A percentile compares a stretch with the other conserved stretches of the same genome.
These are phyloP conservation scores for Debaryomyces nepalensis DNA, from an alignment of 1,139 yeast species.

Conservation along the genomic window DNA sequence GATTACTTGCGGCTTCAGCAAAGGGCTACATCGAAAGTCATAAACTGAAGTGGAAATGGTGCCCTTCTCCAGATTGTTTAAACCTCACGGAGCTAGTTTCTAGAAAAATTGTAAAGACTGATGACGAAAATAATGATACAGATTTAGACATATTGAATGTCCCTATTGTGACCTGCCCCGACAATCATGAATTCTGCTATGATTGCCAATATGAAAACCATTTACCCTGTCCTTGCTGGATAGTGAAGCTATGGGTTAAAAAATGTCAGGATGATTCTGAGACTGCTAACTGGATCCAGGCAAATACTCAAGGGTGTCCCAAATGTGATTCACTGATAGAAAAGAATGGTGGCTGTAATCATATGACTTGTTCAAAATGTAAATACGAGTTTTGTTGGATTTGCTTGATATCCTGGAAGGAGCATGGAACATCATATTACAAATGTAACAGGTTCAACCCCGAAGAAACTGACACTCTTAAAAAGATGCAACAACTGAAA, in stretches of 20 bases:
- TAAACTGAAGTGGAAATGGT: slow-evolving; percentile 63
- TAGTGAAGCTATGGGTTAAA: slow-evolving; percentile 73
- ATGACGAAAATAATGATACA: slow-evolving; percentile 39
- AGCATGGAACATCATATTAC: slow-evolving; percentile 69
- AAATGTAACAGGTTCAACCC: slow-evolving; percentile 67
- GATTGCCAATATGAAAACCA: slow-evolving; percentile 80
- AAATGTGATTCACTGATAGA: slow-evolving; percentile 66
- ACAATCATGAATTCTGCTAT: slow-evolving; percentile 78
- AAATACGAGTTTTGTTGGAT: slow-evolving; percentile 90
- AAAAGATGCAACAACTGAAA: slow-evolving; percentile 37
- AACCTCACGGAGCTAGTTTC: slow-evolving; percentile 57
- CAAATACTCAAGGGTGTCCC: slow-evolving; percentile 86
- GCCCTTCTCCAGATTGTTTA: slow-evolving; percentile 88
- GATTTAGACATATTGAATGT: slow-evolving; percentile 31
- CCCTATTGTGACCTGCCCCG: slow-evolving; percentile 72
- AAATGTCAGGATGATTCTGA: slow-evolving; percentile 89
- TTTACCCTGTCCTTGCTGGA: slow-evolving; percentile 77
- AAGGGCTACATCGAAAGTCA: slow-evolving; percentile 56
- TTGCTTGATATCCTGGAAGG: slow-evolving; percentile 76
- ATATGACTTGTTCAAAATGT: slow-evolving; percentile 88
- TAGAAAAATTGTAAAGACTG: slow-evolving; percentile 25
- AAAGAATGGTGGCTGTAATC: slow-evolving; percentile 95
- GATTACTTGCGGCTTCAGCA: slow-evolving; percentile 36
- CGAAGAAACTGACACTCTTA: slow-evolving; percentile 36
- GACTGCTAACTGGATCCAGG: slow-evolving; percentile 86